Conservation (phyloP, 1,139 yeast species). For the Yamadazyma kanchanaburiensis region DNA sequence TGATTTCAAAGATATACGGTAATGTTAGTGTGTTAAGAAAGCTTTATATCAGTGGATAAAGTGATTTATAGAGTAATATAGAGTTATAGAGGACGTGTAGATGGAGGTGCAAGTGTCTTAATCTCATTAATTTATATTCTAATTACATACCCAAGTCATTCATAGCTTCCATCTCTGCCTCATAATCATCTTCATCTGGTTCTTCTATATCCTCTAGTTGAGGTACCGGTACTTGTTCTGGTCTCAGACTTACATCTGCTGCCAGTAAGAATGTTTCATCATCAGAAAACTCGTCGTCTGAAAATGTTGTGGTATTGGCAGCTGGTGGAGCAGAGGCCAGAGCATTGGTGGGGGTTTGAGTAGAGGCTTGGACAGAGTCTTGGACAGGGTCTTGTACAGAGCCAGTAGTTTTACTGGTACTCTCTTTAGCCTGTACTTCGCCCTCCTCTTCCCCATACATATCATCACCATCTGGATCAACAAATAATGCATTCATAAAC, state of each 20-base stretch:
- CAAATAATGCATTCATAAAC: conserved; percentile 26
- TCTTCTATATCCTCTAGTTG: too few species aligned
- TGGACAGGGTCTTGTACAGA: conserved; percentile 1
- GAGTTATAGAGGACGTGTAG: background rate
- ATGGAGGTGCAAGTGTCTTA: too few species aligned
- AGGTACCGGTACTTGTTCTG: too few species aligned
- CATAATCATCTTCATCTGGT: conserved; percentile 20
- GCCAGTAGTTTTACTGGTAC: background rate
- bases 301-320: background rate
- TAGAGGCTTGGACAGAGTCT: too few species aligned
- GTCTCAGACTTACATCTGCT: too few species aligned
- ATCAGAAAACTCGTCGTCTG: conserved; percentile 8
- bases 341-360: too few species aligned
- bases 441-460: conserved; percentile 4
- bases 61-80: too few species aligned
- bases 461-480: conserved; percentile 23
- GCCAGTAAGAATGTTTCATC: conserved; percentile 9
- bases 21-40: conserved; percentile 38
- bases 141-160: conserved; percentile 31
- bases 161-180: conserved; percentile 36
- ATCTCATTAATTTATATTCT: too few species aligned
- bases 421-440: background rate
- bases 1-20: conserved; percentile 45
- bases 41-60: conserved; percentile 26
- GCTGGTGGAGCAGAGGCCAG: background rate